phyloP scores from a whole-genome alignment of 2,329 filamentous ascomycete genomes.

The Fusarium domesticum region DNA sequence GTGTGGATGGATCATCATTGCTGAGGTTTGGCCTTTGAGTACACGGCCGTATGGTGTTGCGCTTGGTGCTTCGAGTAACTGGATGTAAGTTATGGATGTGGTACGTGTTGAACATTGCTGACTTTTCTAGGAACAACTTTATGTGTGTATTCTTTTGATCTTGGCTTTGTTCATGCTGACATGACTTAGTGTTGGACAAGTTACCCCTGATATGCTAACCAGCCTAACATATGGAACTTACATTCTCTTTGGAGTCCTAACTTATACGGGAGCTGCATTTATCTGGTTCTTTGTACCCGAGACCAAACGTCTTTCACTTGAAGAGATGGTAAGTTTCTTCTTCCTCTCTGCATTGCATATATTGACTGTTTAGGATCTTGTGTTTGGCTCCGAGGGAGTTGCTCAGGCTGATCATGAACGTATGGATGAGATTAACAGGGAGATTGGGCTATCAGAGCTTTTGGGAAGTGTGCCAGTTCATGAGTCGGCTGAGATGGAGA shows the following conservation, averaged over 20 bases:
- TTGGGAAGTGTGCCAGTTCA: no score
- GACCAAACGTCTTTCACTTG: conserved; percentile 60
- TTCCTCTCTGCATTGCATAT: fast-evolving
- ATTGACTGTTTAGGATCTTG: conserved; percentile 48
- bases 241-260: conserved; percentile 66
- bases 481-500: no score
- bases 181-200: conserved; percentile 53
- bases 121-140: conserved; percentile 47
- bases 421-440: conserved; percentile 69
- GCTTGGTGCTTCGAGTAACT: conserved; percentile 63
- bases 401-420: conserved; percentile 65
- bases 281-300: conserved; percentile 65
- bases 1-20: conserved; percentile 70
- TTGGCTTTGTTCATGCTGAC: not conserved
- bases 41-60: conserved; percentile 69
- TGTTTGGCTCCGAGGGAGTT: conserved; percentile 65
- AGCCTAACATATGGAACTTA: conserved; percentile 68
- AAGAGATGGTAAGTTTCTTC: conserved; percentile 53
- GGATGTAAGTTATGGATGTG: conserved; percentile 40
- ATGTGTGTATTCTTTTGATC: conserved; percentile 34
- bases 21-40: conserved; percentile 71
- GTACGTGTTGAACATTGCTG: not conserved
- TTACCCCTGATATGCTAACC: conserved; percentile 66
- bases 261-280: conserved; percentile 58
- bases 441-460: conserved; percentile 68